Percentiles rank a stretch among this genome's conserved stretches.
These are phyloP conservation scores for Pichia sp. DNA, from an alignment of 1,139 yeast species.

Conservation along the genomic window DNA sequence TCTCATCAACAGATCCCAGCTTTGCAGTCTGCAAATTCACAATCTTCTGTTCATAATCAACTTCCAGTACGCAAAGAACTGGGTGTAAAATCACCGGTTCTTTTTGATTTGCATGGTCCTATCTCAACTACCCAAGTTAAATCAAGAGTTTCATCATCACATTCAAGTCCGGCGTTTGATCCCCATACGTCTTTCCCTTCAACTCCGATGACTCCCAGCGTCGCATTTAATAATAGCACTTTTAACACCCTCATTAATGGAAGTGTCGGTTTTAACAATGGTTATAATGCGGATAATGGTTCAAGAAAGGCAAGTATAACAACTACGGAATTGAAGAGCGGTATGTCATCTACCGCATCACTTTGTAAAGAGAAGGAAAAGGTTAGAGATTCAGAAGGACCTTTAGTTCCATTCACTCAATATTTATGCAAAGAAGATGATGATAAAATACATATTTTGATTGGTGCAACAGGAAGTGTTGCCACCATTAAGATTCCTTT, in stretches of 20 bases:
- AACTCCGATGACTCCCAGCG: neutral
- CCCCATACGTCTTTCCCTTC: neutral
- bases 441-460: slow-evolving; percentile 72
- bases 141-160: neutral
- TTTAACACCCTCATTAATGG: too few species aligned
- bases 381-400: slow-evolving; percentile 29
- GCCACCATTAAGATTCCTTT: slow-evolving; percentile 91
- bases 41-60: neutral
- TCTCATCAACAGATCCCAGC: neutral
- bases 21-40: neutral
- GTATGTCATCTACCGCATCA: slow-evolving; percentile 7
- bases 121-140: neutral
- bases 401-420: slow-evolving; percentile 68
- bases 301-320: neutral
- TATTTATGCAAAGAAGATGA: slow-evolving; percentile 66
- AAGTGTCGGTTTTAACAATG: neutral
- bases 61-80: too few species aligned
- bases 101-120: neutral
- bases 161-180: neutral
- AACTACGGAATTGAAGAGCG: slow-evolving; percentile 4
- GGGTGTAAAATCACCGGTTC: neutral
- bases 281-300: neutral
- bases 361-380: neutral
- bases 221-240: neutral
- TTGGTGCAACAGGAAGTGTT: slow-evolving; percentile 94